Base-by-base conservation (phyloP, 2,329 filamentous ascomycete genomes). In the Trichothecium sympodiale region DNA sequence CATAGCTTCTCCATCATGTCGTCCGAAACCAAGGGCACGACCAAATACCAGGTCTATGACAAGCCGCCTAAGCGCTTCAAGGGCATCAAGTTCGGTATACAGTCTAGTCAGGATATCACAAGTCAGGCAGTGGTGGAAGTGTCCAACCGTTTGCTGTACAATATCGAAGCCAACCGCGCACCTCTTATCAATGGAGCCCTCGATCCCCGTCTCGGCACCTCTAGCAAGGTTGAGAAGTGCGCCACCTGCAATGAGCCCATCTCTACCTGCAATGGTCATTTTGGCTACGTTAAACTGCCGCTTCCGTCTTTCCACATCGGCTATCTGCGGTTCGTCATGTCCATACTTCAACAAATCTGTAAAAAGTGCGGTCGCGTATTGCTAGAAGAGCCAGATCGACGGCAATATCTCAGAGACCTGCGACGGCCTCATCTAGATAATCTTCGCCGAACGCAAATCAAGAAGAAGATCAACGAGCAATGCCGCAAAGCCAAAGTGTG, bases 291-390 rank as follows among this genome's bases (percentile, higher is more conserved):
- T 49, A 79, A 84, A 50, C 74, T 98, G 12, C 85, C 89, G 2
- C 67, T 98, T 35, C 91, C 91, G 4, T 86, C 83, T 30, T 96
- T 96, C 53, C 91, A 98, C 54, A 87, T 96, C 45, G 91, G 91
- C 27, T 98, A 95, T 55, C 74, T 98, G 49, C 91, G 87, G 55
- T 87, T 93, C 55, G 86, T 91, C 44, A 89, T 94, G 53, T 80
- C 80, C 31, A 88, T 94, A 38, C 69, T 98, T 17, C 88, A 96
- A 55, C 83, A 91, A 51, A 93, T 98, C 45, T 98, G 91, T 77
- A 98, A 94, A 65, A 79, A 88, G 52, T 98, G 91, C 55, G 84
- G 85, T 17, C 74, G 74, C 42, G 81, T 96, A 6, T 62, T 98
- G 37, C 71, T 98, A 17, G 77, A 82, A 27, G 87, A 95, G 53